Evolutionary conservation across 176 grass and related monocot genomes (phyloP).

Genomic region (Sorghum bicolor): DNA sequence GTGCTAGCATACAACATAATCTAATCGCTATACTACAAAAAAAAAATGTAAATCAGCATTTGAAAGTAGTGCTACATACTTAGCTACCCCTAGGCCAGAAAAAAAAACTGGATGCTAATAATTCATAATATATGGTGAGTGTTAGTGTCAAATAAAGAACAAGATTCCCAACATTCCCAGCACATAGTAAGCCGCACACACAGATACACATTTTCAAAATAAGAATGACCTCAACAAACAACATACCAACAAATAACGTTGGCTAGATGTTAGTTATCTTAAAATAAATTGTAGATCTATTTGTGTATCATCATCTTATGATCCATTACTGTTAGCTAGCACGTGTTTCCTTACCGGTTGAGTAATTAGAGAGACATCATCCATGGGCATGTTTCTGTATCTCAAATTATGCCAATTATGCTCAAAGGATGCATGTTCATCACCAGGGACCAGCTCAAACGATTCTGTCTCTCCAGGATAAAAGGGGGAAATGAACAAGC

Average conservation of each 20-base stretch:
- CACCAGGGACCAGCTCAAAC: neutral
- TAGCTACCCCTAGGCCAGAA: too few species aligned
- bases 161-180: neutral
- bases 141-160: neutral
- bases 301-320: neutral
- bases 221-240: neutral
- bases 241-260: neutral
- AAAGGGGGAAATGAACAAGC: neutral
- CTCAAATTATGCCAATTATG: slow-evolving; percentile 22
- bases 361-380: slow-evolving; percentile 9
- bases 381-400: neutral
- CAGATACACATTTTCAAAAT: neutral
- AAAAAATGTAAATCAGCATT: too few species aligned
- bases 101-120: neutral
- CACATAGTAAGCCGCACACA: neutral
- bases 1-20: too few species aligned
- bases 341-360: neutral
- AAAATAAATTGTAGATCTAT: neutral
- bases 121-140: neutral
- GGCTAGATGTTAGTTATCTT: neutral
- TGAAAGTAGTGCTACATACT: too few species aligned
- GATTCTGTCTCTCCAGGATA: slow-evolving; percentile 10
- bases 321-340: neutral
- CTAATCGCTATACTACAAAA: too few species aligned
- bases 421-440: slow-evolving; percentile 28